Base-by-base conservation (phyloP, 345 rosid species). In the Cardamine resedifolia region DNA sequence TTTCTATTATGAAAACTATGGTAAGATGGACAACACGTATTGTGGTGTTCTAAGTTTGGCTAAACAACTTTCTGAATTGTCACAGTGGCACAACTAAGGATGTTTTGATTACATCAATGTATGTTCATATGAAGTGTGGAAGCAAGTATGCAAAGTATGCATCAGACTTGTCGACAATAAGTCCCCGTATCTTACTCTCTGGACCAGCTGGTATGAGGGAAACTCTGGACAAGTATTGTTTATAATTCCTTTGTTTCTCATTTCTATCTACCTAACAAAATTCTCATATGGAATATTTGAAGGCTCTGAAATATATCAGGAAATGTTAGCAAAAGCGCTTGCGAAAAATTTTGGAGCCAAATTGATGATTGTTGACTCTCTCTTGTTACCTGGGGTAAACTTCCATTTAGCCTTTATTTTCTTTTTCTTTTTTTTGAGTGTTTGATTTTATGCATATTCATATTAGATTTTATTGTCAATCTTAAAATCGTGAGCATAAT, bases 231-330 rank as follows among this genome's bases (percentile, higher is more conserved):
- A 39, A 30, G 30, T 49, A 19, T 34, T 43, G 0, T 23, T 44
- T 14, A 19, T 24, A 51, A 1, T 51, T 36, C 21, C 26, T 36
- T 34, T 49, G n/a, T 43, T 15, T 71, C 26, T 68, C 7, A 30
- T 61, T 62, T 28, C 31, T 27, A 31, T 33, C 33, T 27, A n/a
- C n/a, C 3, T 70, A 38, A 52, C 21, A 30, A 65, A 15, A 38
- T 51, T 50, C 15, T 52, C 57, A 45, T 48, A 19, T 78, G 66
- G 20, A 48, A 62, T 68, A 45, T 73, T 62, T 65, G 30, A 58
- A 95, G 99, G 99, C 41, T 91, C 99, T 12, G 99, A 91, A 73
- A 95, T 95, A 81, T 95, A 91, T 79, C 99, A 95, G 78, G 97
- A 90, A 83, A 92, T 83, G 49, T 83, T 95, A 66, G 80, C 77